Conservation (phyloP, 169 alveolate genomes). For the Babesia divergens region DNA sequence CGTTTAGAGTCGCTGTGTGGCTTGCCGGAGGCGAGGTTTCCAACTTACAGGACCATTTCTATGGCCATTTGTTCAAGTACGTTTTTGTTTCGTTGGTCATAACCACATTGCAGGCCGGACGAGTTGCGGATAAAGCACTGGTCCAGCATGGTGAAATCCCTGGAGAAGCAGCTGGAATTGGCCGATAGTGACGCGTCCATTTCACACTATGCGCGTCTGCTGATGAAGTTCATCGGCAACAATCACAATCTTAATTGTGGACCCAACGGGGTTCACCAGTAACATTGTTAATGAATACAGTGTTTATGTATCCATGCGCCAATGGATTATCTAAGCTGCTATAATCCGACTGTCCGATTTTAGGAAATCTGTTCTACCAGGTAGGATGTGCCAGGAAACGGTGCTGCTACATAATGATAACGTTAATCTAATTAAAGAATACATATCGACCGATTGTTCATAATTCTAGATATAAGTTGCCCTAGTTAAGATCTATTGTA, state of each 20-base stretch:
- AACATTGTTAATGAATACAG: no score
- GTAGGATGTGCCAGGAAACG: no score
- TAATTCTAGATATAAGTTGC: no score
- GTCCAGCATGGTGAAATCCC: slow-evolving; percentile 45
- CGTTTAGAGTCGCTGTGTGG: slow-evolving; percentile 51
- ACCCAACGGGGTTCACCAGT: no score
- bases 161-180: slow-evolving; percentile 34
- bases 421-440: no score
- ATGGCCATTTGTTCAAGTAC: slow-evolving; percentile 60
- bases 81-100: not conserved
- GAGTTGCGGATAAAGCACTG: slow-evolving; percentile 50
- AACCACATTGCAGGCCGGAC: slow-evolving; percentile 16
- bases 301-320: no score
- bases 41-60: slow-evolving; percentile 45
- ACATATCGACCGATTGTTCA: no score
- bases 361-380: no score
- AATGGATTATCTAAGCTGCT: no score
- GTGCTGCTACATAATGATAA: no score
- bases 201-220: slow-evolving; percentile 27
- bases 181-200: slow-evolving; percentile 37
- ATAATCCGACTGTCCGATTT: no score
- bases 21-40: slow-evolving; percentile 54
- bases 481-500: no score
- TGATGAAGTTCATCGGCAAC: slow-evolving; percentile 18
- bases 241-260: not conserved